A percentile compares a stretch with the other conserved stretches of the same genome.
Conservation (phyloP, 2,329 filamentous ascomycete genomes). For the Raffaelea albimanens region DNA sequence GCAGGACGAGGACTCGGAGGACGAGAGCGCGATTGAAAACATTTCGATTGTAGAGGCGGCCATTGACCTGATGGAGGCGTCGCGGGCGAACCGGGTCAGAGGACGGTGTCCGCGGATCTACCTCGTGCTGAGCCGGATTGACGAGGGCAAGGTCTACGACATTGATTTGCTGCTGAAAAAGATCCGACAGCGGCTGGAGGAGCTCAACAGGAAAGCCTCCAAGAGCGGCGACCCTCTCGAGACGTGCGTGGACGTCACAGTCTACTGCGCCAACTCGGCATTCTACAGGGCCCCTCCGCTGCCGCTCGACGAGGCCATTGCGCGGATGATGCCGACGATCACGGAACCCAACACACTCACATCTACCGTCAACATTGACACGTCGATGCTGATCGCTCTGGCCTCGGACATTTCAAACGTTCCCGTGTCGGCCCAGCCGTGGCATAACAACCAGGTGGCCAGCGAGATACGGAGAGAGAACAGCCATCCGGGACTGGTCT, state of each 20-base stretch:
- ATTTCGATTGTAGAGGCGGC: conserved; percentile 17
- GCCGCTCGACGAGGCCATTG: conserved; percentile 13
- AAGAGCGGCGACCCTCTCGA: too few relatives aligned
- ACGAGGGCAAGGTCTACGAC: conserved; percentile 15
- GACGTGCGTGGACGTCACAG: conserved; percentile 12
- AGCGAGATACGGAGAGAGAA: conserved; percentile 57
- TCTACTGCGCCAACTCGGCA: conserved; percentile 18
- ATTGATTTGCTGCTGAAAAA: conserved; percentile 19
- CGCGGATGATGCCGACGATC: conserved; percentile 12
- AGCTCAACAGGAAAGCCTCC: neutral
- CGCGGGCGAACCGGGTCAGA: conserved; percentile 17
- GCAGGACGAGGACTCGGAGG: conserved; percentile 7
- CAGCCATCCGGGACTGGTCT: conserved; percentile 45
- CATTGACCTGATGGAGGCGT: conserved; percentile 19
- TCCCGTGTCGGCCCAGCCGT: conserved; percentile 23
- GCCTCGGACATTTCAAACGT: conserved; percentile 64
- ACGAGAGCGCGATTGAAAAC: conserved; percentile 12
- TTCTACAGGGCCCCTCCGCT: conserved; percentile 14
- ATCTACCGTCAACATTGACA: conserved; percentile 42
- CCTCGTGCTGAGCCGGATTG: conserved; percentile 19
- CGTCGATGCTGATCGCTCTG: conserved; percentile 62
- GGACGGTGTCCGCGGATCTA: conserved; percentile 16
- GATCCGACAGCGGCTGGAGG: conserved; percentile 8
- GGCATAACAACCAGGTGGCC: conserved; percentile 47
- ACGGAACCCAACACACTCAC: conserved; percentile 15